Percentiles rank a stretch among this genome's conserved stretches.
phyloP scores from a whole-genome alignment of 2,329 filamentous ascomycete species.

The Penicillium occitanis region DNA sequence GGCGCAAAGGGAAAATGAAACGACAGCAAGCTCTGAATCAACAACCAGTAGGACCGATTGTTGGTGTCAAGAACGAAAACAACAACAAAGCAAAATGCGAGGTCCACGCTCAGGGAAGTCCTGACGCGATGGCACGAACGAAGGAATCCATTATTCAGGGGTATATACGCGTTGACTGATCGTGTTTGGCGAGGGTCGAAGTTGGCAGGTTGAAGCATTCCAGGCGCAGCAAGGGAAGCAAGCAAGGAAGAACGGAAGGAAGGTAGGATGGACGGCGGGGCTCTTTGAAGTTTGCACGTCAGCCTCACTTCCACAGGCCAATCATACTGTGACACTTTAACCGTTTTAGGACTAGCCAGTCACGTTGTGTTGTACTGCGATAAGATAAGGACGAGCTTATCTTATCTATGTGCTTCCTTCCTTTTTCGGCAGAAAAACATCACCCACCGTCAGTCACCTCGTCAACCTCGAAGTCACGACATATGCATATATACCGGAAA shows the following conservation, averaged over 20 bases:
- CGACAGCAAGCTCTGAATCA: constrained; percentile 12
- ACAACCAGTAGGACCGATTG: constrained; percentile 10
- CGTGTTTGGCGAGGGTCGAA: background rate
- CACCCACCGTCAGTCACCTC: background rate
- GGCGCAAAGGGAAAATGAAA: constrained; percentile 11
- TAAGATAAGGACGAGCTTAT: background rate
- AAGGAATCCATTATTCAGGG: background rate
- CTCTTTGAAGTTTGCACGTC: background rate
- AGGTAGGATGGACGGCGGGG: constrained; percentile 7
- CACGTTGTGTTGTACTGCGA: background rate
- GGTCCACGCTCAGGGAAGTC: background rate
- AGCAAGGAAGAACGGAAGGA: constrained; percentile 8
- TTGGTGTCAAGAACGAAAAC: background rate
- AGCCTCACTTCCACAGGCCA: constrained; percentile 23
- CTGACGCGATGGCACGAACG: background rate
- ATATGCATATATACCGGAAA: background rate
- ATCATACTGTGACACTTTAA: background rate
- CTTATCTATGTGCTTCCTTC: background rate
- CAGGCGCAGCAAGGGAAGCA: background rate
- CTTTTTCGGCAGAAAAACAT: background rate
- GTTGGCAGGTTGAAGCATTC: background rate
- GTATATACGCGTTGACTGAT: background rate
- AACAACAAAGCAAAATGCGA: background rate
- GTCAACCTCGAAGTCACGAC: background rate
- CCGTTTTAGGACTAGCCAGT: background rate